Conservation (phyloP, 2,329 filamentous ascomycete species). For the Fusarium burgessii region DNA sequence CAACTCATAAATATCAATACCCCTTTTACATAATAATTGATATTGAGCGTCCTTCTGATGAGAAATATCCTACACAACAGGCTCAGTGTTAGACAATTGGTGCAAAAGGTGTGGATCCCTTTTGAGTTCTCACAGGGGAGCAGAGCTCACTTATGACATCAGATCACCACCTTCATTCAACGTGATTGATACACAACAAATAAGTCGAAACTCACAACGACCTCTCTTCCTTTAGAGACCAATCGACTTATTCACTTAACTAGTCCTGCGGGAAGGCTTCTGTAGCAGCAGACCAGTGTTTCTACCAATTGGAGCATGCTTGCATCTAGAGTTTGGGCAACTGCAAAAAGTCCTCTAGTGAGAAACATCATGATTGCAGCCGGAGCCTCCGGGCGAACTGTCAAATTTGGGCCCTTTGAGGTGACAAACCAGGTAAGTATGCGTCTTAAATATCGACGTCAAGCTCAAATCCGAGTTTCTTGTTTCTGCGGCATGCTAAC, state of each 20-base stretch:
- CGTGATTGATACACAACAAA: slow-evolving; percentile 4
- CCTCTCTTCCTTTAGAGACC: background rate
- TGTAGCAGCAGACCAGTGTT: background rate
- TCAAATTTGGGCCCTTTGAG: slow-evolving; percentile 81
- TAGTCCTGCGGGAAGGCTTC: fast-evolving
- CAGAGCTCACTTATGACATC: slow-evolving; percentile 39
- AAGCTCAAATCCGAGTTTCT: background rate
- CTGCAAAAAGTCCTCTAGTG: slow-evolving; percentile 14
- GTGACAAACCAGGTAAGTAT: slow-evolving; percentile 76
- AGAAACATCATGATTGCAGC: slow-evolving; percentile 50
- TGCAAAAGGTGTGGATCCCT: slow-evolving; percentile 31
- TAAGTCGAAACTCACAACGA: background rate
- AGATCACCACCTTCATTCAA: slow-evolving; percentile 25
- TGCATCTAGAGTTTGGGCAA: slow-evolving; percentile 26
- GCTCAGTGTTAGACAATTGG: slow-evolving; percentile 38
- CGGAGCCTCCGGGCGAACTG: slow-evolving; percentile 38
- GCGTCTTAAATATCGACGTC: background rate
- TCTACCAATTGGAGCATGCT: slow-evolving; percentile 38
- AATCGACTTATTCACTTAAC: background rate
- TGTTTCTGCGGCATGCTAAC: slow-evolving; percentile 3
- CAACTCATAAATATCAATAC: slow-evolving; percentile 3
- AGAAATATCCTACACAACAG: background rate
- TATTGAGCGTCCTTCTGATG: background rate
- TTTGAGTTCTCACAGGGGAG: slow-evolving; percentile 18
- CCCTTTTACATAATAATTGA: background rate